phyloP scores from a whole-genome alignment of 495 filamentous ascomycete species.

The Neurospora africana region DNA sequence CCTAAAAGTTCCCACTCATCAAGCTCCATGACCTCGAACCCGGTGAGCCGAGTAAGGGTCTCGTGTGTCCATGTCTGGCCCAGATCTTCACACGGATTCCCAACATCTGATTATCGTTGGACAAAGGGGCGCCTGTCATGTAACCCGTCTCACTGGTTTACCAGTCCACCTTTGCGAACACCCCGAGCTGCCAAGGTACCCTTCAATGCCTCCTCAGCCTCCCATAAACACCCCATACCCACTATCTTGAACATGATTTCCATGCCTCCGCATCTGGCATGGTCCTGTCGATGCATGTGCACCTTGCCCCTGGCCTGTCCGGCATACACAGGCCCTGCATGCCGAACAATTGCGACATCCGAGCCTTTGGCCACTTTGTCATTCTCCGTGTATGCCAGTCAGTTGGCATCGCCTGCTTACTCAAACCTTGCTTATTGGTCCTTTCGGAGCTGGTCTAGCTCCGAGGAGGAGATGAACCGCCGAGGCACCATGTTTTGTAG shows the following conservation, averaged over 20 bases:
- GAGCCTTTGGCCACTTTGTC: not conserved
- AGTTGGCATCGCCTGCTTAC: not conserved
- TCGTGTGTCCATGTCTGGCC: not conserved
- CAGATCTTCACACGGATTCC: not conserved
- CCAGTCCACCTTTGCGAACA: not conserved
- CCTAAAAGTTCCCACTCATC: not conserved
- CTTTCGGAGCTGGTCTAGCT: not conserved
- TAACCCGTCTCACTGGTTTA: not conserved
- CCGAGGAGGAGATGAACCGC: not conserved
- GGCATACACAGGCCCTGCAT: not conserved
- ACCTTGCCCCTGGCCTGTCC: not conserved
- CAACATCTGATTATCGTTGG: not conserved
- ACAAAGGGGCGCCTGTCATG: not conserved
- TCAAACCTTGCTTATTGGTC: not conserved
- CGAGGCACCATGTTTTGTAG: not conserved
- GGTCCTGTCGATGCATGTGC: not conserved
- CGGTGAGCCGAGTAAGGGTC: not conserved
- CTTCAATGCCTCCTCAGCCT: not conserved
- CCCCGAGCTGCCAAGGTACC: not conserved
- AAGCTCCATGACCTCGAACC: not conserved
- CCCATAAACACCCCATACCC: not conserved
- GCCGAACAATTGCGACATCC: not conserved
- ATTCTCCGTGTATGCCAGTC: not conserved
- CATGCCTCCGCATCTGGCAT: not conserved
- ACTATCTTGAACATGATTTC: not conserved